Evolutionary conservation across 805 yeast species (phyloP).

Genomic region (Sungouiella thailandica): DNA sequence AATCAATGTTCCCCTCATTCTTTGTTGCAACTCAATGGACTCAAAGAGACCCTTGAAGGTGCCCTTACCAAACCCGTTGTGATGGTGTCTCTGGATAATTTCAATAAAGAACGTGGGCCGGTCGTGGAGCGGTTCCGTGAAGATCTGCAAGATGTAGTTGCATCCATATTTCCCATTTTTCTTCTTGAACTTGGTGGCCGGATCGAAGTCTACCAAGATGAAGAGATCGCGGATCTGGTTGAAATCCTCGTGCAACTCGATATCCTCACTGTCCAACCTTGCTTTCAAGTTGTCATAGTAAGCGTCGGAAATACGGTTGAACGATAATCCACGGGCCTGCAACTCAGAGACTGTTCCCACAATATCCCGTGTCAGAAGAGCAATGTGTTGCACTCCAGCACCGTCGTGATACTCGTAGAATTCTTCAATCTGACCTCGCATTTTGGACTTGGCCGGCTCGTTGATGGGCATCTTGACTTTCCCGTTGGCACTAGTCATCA

Average conservation of each 20-base stretch:
- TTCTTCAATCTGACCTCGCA: slow-evolving; percentile 77
- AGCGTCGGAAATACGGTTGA: slow-evolving; percentile 52
- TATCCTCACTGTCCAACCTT: slow-evolving; percentile 40
- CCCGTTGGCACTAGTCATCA: slow-evolving; percentile 68
- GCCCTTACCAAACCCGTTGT: slow-evolving; percentile 86
- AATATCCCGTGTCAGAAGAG: slow-evolving; percentile 60
- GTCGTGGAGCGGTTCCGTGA: slow-evolving; percentile 70
- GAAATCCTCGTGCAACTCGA: slow-evolving; percentile 50
- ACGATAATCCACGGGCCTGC: slow-evolving; percentile 61
- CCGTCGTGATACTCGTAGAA: slow-evolving; percentile 71
- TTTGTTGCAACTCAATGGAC: slow-evolving; percentile 75
- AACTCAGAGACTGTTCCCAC: slow-evolving; percentile 49
- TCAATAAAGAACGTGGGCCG: slow-evolving; percentile 82
- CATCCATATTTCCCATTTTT: slow-evolving; percentile 16
- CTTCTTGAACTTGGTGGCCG: slow-evolving; percentile 27
- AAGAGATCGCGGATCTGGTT: slow-evolving; percentile 45
- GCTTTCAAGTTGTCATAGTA: slow-evolving; percentile 52
- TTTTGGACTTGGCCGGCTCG: slow-evolving; percentile 70
- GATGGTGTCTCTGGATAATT: slow-evolving; percentile 73
- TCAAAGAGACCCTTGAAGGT: slow-evolving; percentile 80
- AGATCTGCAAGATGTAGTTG: slow-evolving; percentile 76
- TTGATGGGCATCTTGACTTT: slow-evolving; percentile 75
- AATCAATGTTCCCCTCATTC: slow-evolving; percentile 56
- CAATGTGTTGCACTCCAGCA: slow-evolving; percentile 83
- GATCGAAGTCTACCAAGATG: slow-evolving; percentile 74